Conservation (phyloP, 2,329 filamentous ascomycete species). For the Cyclaneusma minus region DNA sequence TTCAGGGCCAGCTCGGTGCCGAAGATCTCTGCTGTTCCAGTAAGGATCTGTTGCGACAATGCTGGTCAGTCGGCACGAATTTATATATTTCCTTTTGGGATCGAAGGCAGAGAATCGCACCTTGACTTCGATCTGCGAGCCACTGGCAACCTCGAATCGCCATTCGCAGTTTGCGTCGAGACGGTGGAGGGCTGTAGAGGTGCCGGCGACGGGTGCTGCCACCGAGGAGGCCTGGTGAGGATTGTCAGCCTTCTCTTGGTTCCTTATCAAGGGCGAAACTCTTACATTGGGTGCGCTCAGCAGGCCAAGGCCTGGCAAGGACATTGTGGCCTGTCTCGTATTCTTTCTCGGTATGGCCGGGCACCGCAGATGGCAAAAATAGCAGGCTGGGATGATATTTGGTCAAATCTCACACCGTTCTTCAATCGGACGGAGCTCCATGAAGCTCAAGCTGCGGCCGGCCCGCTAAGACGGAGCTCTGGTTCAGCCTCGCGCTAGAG, state of each 20-base stretch:
- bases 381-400: too few relatives aligned
- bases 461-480: too few relatives aligned
- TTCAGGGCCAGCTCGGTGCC: slow-evolving; percentile 81
- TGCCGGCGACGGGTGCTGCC: slow-evolving; percentile 14
- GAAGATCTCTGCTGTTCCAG: slow-evolving; percentile 82
- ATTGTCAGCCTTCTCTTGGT: too few relatives aligned
- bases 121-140: slow-evolving; percentile 34
- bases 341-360: too few relatives aligned
- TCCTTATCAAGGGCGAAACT: too few relatives aligned
- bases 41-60: slow-evolving; percentile 41
- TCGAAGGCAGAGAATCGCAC: slow-evolving; percentile 18
- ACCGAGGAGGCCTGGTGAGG: slow-evolving; percentile 10
- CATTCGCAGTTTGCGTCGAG: slow-evolving; percentile 58
- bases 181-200: slow-evolving; percentile 27
- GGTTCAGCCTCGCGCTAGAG: too few relatives aligned
- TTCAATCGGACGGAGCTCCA: too few relatives aligned
- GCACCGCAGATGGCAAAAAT: too few relatives aligned
- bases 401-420: too few relatives aligned
- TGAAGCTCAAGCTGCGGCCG: too few relatives aligned
- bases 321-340: slow-evolving; percentile 31
- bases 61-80: background rate
- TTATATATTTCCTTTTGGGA: background rate
- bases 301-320: slow-evolving; percentile 59
- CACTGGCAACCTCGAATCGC: slow-evolving; percentile 57
- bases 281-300: slow-evolving; percentile 44